Percentiles rank a stretch among this genome's conserved stretches.
phyloP scores from a whole-genome alignment of 1,139 yeast species.

The Taphrina flavorubra region DNA sequence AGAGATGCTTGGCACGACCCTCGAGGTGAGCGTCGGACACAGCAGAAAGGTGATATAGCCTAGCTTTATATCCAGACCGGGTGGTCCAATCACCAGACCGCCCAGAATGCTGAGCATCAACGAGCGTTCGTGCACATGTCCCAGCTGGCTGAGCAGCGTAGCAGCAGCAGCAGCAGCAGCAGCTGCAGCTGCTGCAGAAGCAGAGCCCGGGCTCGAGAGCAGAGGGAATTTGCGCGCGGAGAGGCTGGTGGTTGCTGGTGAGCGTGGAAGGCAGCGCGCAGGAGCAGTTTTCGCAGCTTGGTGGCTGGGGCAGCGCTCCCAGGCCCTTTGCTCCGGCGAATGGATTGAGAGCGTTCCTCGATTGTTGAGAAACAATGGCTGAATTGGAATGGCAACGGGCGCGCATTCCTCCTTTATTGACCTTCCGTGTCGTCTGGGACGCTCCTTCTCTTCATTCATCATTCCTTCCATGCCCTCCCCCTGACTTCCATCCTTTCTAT shows the following conservation, averaged over 20 bases:
- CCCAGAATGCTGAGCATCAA: neutral
- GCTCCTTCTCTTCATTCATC: neutral
- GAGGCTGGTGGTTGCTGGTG: neutral
- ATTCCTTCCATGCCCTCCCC: slow-evolving; percentile 14
- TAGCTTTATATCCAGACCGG: no score
- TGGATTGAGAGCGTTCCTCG: neutral
- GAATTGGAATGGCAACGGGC: slow-evolving; percentile 4
- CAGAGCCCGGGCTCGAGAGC: neutral
- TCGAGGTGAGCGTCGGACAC: no score
- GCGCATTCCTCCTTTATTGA: slow-evolving; percentile 31
- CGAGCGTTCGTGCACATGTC: neutral
- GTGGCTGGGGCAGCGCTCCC: slow-evolving; percentile 12
- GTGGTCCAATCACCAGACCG: neutral
- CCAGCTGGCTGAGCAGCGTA: neutral
- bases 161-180: no score
- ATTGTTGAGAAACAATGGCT: slow-evolving; percentile 13
- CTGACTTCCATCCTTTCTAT: slow-evolving; percentile 7
- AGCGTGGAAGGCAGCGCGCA: neutral
- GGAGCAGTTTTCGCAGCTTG: neutral
- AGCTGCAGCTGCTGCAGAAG: neutral
- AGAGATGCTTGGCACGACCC: no score
- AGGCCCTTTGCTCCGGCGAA: slow-evolving; percentile 14
- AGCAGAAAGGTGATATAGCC: no score
- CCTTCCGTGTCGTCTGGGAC: neutral
- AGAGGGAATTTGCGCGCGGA: neutral